Percentiles rank a stretch among this genome's conserved stretches.
Evolutionary conservation across 225 moss, liverwort and hornwort species (phyloP).

Genomic region (Pleurozium schreberi): DNA sequence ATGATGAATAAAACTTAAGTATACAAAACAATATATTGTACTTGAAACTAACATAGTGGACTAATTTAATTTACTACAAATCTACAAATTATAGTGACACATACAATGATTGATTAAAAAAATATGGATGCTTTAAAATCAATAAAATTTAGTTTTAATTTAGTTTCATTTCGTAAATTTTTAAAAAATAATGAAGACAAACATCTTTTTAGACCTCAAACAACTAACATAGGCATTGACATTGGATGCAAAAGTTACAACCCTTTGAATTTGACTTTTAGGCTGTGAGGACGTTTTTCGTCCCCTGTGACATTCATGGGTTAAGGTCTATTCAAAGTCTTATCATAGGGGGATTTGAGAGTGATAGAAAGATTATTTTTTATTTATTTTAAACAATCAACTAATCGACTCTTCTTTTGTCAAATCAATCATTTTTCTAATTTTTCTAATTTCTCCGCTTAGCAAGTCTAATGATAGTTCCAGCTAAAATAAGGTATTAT

Average conservation of each 20-base stretch:
- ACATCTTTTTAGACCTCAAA: neutral
- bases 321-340: too few relatives aligned
- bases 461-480: neutral
- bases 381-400: neutral
- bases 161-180: neutral
- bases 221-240: neutral
- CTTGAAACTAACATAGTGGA: neutral
- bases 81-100: neutral
- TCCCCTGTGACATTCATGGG: too few relatives aligned
- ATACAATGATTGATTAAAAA: neutral
- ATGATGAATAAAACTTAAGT: neutral
- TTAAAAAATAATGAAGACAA: too few relatives aligned
- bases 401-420: accelerated
- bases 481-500: neutral
- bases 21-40: neutral
- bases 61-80: neutral
- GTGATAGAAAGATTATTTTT: too few relatives aligned
- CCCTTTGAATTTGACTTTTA: too few relatives aligned
- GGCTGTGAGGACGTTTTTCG: too few relatives aligned
- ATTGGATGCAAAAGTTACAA: too few relatives aligned
- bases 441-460: neutral
- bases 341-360: too few relatives aligned
- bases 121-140: neutral
- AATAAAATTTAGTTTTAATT: accelerated
- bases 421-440: neutral